Base-by-base conservation (phyloP, 2,329 filamentous ascomycete genomes). In the Penicillium sp. region DNA sequence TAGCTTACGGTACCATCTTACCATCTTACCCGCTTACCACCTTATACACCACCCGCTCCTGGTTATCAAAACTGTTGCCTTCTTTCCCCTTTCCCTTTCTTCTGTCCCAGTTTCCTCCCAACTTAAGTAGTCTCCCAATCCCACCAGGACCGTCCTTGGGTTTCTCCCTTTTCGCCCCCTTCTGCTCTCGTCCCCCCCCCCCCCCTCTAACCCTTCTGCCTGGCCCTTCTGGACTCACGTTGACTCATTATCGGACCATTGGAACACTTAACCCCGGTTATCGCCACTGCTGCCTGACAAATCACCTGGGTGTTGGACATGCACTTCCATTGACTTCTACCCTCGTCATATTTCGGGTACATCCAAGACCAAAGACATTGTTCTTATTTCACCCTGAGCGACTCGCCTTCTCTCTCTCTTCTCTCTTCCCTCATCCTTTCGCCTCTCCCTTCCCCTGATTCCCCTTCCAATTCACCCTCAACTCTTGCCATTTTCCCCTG, bases 311-410 rank as follows among this genome's bases (percentile, higher is more conserved):
- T 58, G 59, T 56, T 55, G 45, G 56, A 56, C 52, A 60, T 67
- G 58, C 57, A 65, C 49, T 68, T 67, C 66, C 64, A 68, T 68
- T 68, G 64, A 67, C 53, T 68, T 68, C 65, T 56, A 62, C 59
- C 59, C 43, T 64, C 52, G 37, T 52, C 58, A 54, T 57, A 58
- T 59, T 42, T 57, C 48, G 54, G 45, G 45, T 30, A 57, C 56
- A 30, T 33, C 25, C 40, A 30, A 42, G 25, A 30, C 22, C 22
- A 43, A 43, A 22, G 26, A 28, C n/a, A 6, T 53, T 40, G 11
- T 22, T 22, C 19, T 33, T 33, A 26, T 35, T 37, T 22, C n/a
- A 52, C 37, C 49, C 13, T 49, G 45, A 49, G 16, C 25, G 30
- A 35, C 7, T 53, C 35, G 19, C 35, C 35, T 40, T 40, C 51